Percentiles rank a stretch among this genome's conserved stretches.
These are phyloP conservation scores for Emmonsiellopsis sp. DNA, from an alignment of 2,329 filamentous ascomycete genomes.

Conservation along the genomic window DNA sequence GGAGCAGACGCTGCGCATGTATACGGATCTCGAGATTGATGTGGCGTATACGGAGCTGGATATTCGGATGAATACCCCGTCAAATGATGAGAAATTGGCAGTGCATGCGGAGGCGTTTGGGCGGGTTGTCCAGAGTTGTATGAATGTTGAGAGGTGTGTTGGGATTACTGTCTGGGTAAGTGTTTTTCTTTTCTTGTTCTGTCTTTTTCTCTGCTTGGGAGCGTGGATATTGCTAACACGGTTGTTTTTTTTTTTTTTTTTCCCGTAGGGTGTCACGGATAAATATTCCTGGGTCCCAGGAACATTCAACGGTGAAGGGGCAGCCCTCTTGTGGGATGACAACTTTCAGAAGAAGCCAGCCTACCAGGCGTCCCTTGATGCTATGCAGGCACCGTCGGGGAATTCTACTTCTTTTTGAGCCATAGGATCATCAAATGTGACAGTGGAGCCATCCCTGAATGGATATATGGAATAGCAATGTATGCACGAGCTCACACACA, in stretches of 20 bases:
- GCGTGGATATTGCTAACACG: background rate
- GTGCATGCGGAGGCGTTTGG: constrained; percentile 10
- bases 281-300: constrained; percentile 28
- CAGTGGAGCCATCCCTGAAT: too few species aligned
- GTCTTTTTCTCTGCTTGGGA: background rate
- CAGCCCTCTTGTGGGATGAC: constrained; percentile 30
- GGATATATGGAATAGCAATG: too few species aligned
- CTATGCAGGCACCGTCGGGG: background rate
- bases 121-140: constrained; percentile 3
- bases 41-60: constrained; percentile 31
- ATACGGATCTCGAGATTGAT: constrained; percentile 24
- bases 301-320: constrained; percentile 23
- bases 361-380: constrained; percentile 13
- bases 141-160: constrained; percentile 10
- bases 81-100: constrained; percentile 8
- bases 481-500: too few species aligned
- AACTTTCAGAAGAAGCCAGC: constrained; percentile 32
- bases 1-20: background rate
- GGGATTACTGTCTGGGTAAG: constrained; percentile 16
- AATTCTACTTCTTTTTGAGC: too few species aligned
- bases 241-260: background rate
- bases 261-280: constrained; percentile 14
- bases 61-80: constrained; percentile 25
- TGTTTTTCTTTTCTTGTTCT: constrained; percentile 6
- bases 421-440: too few species aligned